Conservation (phyloP, 2,329 filamentous ascomycete species). For the Cadophora luteo-olivacea region DNA sequence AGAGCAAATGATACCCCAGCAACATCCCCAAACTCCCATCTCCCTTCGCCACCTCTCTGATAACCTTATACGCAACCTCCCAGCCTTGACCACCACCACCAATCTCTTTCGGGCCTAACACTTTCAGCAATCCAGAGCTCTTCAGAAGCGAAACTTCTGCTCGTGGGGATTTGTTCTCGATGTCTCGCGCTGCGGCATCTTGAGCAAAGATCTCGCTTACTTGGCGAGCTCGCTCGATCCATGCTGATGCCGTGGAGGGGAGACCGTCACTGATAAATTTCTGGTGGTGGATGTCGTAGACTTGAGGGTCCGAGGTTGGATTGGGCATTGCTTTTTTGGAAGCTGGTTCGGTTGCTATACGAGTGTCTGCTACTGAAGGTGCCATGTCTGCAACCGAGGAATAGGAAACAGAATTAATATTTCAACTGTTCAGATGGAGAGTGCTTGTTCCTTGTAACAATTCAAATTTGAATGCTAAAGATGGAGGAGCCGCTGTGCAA, state of each 20-base stretch:
- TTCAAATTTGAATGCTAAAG: background rate
- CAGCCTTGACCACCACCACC: conserved; percentile 60
- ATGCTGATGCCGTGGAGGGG: conserved; percentile 50
- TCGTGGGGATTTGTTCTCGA: conserved; percentile 57
- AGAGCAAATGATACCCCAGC: conserved; percentile 68
- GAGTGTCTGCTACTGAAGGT: conserved; percentile 15
- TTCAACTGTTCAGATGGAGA: too few relatives aligned
- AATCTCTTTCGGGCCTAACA: conserved; percentile 56
- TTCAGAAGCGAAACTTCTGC: conserved; percentile 60
- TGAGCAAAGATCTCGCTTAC: conserved; percentile 55
- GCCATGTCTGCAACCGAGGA: conserved; percentile 19
- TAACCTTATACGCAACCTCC: conserved; percentile 62
- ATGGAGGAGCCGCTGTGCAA: background rate
- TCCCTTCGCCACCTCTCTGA: conserved; percentile 67
- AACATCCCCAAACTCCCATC: conserved; percentile 73
- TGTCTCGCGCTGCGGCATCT: conserved; percentile 56
- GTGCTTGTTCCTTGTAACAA: too few relatives aligned
- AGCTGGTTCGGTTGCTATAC: conserved; percentile 4
- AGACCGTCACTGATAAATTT: conserved; percentile 46
- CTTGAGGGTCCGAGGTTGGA: conserved; percentile 46
- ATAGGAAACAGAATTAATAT: background rate
- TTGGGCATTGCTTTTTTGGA: conserved; percentile 25
- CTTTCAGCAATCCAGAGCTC: conserved; percentile 55
- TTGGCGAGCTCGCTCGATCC: conserved; percentile 55
- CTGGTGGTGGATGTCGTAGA: conserved; percentile 50